Evolutionary conservation across 768 basidiomycete genomes (phyloP), one percentile per base, ranked within the genome.

Genomic region (Pulveroboletus frians): DNA sequence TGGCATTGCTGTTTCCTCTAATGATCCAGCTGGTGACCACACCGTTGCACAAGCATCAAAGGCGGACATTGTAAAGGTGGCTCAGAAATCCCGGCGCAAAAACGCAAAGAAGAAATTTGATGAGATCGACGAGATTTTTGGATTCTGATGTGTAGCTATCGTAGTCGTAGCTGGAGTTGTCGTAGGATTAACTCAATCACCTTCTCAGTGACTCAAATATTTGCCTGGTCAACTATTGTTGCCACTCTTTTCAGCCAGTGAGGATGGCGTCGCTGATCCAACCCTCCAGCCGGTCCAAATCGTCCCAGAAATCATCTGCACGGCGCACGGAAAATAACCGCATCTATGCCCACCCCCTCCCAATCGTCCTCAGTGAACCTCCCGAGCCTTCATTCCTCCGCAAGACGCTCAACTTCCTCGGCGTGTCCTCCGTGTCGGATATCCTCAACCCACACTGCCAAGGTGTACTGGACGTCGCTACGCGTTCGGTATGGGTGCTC

Each of bases 401-500:
- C 45, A 76, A 77, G 36, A 53, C 81, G 34, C 70, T 81, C 35
- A 74, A 75, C 17, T 63, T 81, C 44, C 69, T 85, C 38, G 83
- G 83, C 15, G 67, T 35, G 6, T 34, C 84, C 34, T 76, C 78
- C n/a, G 60, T 73, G n/a, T 71, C 73, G n/a, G 71, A 76, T 46
- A 66, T 88, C 15, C 71, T 81, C 52, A 87, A 81, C 49, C 91
- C 91, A 0, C 79, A 83, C 35, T 88, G 84, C 58, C 78, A 81
- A 55, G 93, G 90, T 8, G 63, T 82, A 8, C 85, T 88, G 54
- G 95, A 98, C 63, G 69, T 77, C 6, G 60, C 76, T 2, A 92
- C 93, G 14, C 81, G 83, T n/a, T 90, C 89, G 0, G 88, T 97
- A 9, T 96, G 92, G 92, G 76, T 98, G 3, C 71, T 77, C 0